Evolutionary conservation across 306 rosid genomes (phyloP), one percentile per base, ranked within the genome.

Genomic region (Trifolium subterraneum): DNA sequence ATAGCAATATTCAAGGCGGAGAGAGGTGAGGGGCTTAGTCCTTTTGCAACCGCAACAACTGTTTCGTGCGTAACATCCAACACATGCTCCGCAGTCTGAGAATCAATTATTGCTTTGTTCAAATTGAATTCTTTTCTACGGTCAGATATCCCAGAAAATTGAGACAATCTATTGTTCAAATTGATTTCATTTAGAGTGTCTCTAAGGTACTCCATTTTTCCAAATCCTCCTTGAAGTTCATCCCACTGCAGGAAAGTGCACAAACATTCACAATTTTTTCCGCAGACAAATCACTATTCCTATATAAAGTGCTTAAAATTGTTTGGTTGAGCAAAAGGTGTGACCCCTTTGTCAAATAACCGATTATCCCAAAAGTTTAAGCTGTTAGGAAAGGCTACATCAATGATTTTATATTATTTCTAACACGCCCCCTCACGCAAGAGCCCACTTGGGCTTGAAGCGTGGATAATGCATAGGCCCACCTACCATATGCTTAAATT

Each of bases 1-100:
- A 97, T 91, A 62, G 97, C 96, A 77, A 92, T 86, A 84, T 92
- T 92, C 75, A 94, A 79, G 50, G 98, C 95, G 62, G 96, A 86
- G 36, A 94, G 89, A 48, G 98, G 98, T 0, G 97, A 94, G 47
- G 98, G 98, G 71, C 89, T 91, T 75, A 91, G 82, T 42, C 98
- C 97, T 78, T 91, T 94, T 19, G 84, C 87, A 64, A 94, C 97
- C 19, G 96, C 98, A 73, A 83, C 66, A 64, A 94, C 85, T 62
- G 74, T 86, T 72, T 90, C 97, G 4, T 91, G 82, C 56, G 88
- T 65, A 74, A 87, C 88, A 65, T 91, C 95, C 84, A 94, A 78
- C 22, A 90, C 97, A 81, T 90, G 85, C 20, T 87, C 95, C 10
- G 93, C 93, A 52, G 97, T 91, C 67, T 80, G 94, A 5, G 96